A percentile compares a stretch with the other conserved stretches of the same genome.
These are phyloP conservation scores for Lodderomyces orthopsilosis DNA, from an alignment of 1,139 yeast species.

Conservation along the genomic window DNA sequence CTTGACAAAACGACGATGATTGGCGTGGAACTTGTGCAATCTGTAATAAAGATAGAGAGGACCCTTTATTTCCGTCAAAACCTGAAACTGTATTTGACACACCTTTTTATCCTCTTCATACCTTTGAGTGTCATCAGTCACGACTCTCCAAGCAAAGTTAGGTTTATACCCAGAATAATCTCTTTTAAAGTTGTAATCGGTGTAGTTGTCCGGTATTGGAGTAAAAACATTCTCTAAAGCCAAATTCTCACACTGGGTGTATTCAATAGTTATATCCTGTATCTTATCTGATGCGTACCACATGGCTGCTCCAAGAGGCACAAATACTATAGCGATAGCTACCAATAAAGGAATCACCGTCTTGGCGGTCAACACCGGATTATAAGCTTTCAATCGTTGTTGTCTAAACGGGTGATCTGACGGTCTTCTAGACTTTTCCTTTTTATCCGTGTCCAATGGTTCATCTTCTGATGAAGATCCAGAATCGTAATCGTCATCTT, in stretches of 20 bases:
- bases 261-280: conserved; percentile 79
- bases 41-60: conserved; percentile 81
- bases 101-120: conserved; percentile 58
- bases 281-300: conserved; percentile 75
- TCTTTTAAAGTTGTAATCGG: conserved; percentile 50
- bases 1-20: conserved; percentile 90
- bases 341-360: conserved; percentile 83
- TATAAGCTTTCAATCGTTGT: conserved; percentile 40
- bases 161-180: conserved; percentile 10
- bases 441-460: conserved; percentile 19
- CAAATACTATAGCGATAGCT: conserved; percentile 73
- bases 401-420: conserved; percentile 66
- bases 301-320: conserved; percentile 91
- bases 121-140: conserved; percentile 45
- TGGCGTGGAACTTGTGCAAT: conserved; percentile 80
- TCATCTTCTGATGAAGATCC: conserved; percentile 21
- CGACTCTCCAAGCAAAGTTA: conserved; percentile 55
- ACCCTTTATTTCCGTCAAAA: conserved; percentile 71
- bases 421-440: conserved; percentile 51
- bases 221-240: conserved; percentile 56
- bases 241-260: conserved; percentile 63
- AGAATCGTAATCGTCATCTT: conserved; percentile 13
- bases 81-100: conserved; percentile 75
- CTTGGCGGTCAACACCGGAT: conserved; percentile 86
- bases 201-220: conserved; percentile 61